These are phyloP conservation scores for Tympanopsis confertula DNA, from an alignment of 2,329 filamentous ascomycete species.

Conservation along the genomic window DNA sequence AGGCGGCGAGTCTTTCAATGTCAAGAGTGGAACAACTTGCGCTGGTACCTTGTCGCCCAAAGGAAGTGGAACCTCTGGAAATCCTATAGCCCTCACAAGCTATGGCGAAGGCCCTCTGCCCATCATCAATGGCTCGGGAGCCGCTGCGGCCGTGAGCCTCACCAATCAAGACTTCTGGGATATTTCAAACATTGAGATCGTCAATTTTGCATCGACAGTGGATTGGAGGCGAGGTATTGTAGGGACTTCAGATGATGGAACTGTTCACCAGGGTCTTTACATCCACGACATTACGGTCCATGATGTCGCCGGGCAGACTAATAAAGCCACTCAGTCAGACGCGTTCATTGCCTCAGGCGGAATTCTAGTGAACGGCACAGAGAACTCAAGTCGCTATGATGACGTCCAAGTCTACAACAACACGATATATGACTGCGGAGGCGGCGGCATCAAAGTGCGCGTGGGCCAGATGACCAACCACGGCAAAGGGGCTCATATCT, in stretches of 20 bases:
- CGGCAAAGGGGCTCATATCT: slow-evolving; percentile 7
- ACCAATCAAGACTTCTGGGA: slow-evolving; percentile 11
- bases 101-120: slow-evolving; percentile 7
- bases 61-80: slow-evolving; percentile 7
- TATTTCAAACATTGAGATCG: slow-evolving; percentile 9
- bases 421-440: slow-evolving; percentile 10
- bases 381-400: slow-evolving; percentile 10
- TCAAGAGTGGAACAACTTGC: slow-evolving; percentile 9
- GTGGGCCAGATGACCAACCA: slow-evolving; percentile 9
- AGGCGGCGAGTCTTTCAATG: slow-evolving; percentile 8
- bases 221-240: slow-evolving; percentile 9
- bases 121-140: slow-evolving; percentile 10
- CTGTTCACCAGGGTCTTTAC: slow-evolving; percentile 9
- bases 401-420: slow-evolving; percentile 9
- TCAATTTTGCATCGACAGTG: slow-evolving; percentile 7
- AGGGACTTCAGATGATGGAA: slow-evolving; percentile 9
- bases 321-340: slow-evolving; percentile 7
- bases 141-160: slow-evolving; percentile 7
- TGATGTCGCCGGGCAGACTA: slow-evolving; percentile 11
- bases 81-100: slow-evolving; percentile 8
- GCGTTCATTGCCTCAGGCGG: slow-evolving; percentile 9
- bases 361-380: slow-evolving; percentile 7
- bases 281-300: slow-evolving; percentile 10
- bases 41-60: slow-evolving; percentile 8
- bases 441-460: slow-evolving; percentile 13